Base-by-base conservation (phyloP, 352 stramenopile species). In the Thalassiosira livingstoniorum region DNA sequence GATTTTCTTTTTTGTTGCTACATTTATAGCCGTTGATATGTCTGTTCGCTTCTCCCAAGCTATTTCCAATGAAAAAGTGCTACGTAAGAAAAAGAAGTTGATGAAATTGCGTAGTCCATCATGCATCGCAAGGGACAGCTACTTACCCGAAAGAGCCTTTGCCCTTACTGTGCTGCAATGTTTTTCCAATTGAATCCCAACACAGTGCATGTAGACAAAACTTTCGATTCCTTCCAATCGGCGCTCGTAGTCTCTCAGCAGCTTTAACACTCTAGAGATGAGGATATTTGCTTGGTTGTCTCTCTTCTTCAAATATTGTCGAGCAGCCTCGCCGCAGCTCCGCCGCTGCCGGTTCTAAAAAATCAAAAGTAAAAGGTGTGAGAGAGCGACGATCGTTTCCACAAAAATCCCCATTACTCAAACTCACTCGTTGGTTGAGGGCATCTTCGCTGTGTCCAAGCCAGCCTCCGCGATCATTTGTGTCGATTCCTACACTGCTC, bases 191-290 rank as follows among this genome's bases (percentile, higher is more conserved):
- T 92, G 81, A 55, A 92, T 91, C 18, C 86, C 90, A 53, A 94
- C 90, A 77, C 87, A 91, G 67, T 93, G 82, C 90, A 94, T 94
- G 65, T 91, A 94, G 0, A 94, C 86, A 82, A 91, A 93, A 27
- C 82, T 89, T 80, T 94, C 90, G 54, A 93, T 81, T 15, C 75
- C 75, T 82, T 94, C 90, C 11, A 94, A 80, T 57, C 86, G 81
- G n/a, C 82, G 43, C 34, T 83, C 77, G 62, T 94, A 94, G 11
- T 91, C 80, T 47, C 86, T 86, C 7, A 94, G 65, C 0, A 91
- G 53, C 23, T 90, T 86, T 0, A 80, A 45, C n/a, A 87, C 53
- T 57, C 67, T 53, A 58, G 69, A 83, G 23, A 87, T 83, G 0
- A 87, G 68, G 5, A 83, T 78, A 39, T 68, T 75, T 60, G 69